A percentile compares a stretch with the other conserved stretches of the same genome.
Conservation (phyloP, 2,329 filamentous ascomycete genomes). For the Calcarisporium arbuscula region DNA sequence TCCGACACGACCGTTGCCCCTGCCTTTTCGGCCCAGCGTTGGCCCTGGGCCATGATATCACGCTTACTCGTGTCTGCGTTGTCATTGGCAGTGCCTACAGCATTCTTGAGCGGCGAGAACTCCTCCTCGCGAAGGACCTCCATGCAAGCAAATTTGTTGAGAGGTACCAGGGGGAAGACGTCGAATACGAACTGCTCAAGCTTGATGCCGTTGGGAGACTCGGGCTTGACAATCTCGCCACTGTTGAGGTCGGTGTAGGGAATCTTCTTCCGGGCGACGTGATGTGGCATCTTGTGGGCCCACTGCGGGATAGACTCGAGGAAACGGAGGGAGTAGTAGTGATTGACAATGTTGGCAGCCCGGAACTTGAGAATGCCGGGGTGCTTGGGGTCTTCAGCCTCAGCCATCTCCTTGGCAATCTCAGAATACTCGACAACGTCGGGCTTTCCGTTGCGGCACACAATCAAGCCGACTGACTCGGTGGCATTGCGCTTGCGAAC, state of each 20-base stretch:
- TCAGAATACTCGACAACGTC: conserved; percentile 99
- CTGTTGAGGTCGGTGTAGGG: conserved; percentile 71
- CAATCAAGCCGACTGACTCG: conserved; percentile 89
- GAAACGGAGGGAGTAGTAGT: conserved; percentile 97
- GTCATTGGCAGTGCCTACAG: conserved; percentile 77
- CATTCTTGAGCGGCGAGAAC: conserved; percentile 96
- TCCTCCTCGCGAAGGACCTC: conserved; percentile 96
- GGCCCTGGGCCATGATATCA: conserved; percentile 86
- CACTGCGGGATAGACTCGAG: conserved; percentile 84
- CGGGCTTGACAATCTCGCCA: conserved; percentile 79
- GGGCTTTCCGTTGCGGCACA: conserved; percentile 91
- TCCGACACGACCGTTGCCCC: conserved; percentile 68
- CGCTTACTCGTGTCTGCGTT: conserved; percentile 87
- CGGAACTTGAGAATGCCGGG: conserved; percentile 84
- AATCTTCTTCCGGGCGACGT: conserved; percentile 98
- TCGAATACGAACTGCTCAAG: conserved; percentile 99
- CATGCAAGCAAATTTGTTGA: conserved; percentile 89
- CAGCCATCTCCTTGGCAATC: conserved; percentile 82
- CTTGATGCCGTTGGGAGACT: conserved; percentile 97
- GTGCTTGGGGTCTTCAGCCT: conserved; percentile 79
- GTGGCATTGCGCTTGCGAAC: conserved; percentile 96
- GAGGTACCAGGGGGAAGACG: conserved; percentile 82
- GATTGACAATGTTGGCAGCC: conserved; percentile 98
- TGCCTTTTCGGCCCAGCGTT: conserved; percentile 74
- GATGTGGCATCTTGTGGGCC: conserved; percentile 82